Base-by-base conservation (phyloP, 768 basidiomycete species). In the Coprinopsis marcescibilis region DNA sequence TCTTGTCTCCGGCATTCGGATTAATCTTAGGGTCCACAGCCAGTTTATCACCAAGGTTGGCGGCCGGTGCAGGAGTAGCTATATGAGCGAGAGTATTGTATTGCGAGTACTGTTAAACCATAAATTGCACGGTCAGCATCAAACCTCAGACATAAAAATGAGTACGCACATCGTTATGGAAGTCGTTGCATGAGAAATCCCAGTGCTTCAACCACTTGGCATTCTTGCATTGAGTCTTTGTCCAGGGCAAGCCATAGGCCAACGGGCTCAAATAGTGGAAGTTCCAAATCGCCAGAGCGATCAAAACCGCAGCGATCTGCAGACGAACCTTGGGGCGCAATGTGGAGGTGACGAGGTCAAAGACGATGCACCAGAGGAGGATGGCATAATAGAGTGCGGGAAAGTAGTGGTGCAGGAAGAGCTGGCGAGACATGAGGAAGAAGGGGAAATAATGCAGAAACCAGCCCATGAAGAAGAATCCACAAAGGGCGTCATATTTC, bases 371-470 rank as follows among this genome's bases (percentile, higher is more conserved):
- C 21, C 75, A 74, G 19, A 91, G 70, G 11, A 99, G 77, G 54
- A 91, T 80, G n/a, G 86, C 82, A 55, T 89, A 94, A 60, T 92
- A 95, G n/a, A 99, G 72, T 0, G 94, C 92, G 0, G 95, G 96
- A 68, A 98, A 86, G 63, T 98, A 98, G 68, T 98, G 96, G 61
- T 98, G 95, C 19, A 99, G 67, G 78, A 99, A 99, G 37, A 98
- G 83, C 59, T 99, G 96, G 17, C 96, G 91, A 34, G 77, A 70
- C 95, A 98, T 98, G 54, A 98, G 71, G 80, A 83, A 98, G 79
- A 99, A 99, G 12, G 96, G 96, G 60, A 89, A 75, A 67, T 96
- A 98, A 69, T 98, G 96, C 26, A 99, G 60, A 20, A 72, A 70
- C 91, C 95, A 99, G 38, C 91, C 93, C 25, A 90, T 64, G 70